Evolutionary conservation across 192 early-diverging fungal genomes (phyloP), one percentile per base, ranked within the genome.

Genomic region (Chytriomyces sp.): DNA sequence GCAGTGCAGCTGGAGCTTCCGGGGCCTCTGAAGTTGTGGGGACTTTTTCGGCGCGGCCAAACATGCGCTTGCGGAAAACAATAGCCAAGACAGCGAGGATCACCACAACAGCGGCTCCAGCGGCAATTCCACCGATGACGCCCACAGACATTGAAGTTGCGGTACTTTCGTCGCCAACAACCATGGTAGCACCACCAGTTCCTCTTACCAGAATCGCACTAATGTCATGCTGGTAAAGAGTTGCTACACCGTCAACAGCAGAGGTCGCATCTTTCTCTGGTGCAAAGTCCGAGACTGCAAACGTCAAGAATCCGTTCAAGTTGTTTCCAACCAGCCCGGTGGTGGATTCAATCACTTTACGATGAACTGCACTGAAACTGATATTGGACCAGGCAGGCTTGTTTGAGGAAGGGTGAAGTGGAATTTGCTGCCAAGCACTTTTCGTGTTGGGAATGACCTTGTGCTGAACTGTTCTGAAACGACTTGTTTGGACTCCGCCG

Each of bases 341-440:
- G 43, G 9, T 23, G 9, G 49, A 24, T 5, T 9, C 20, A 13
- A 68, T 16, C 44, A 11, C 46, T 50, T 69, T 53, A 3, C 9
- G 20, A 11, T 63, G 48, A 1, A 59, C 26, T 1, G 49, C 76
- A 6, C 67, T 23, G 47, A 77, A 77, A 0, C 57, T 62, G 5
- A 77, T 23, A 5, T 61, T 69, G 16, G 76, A 67, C 76, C 76
- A 77, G 11, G 66, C 2, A 2, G 76, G 76, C 16, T 57, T 57
- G 53, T 20, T 20, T 13, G 20, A 50, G 76, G 24, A 18, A 18
- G 16, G 9, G 26, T 70, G n/a, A 13, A 77, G 45, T 10, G 48
- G 7, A 11, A 66, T 26, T 45, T 69, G 26, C 13, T 10, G 45
- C 76, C 76, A 77, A 0, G 59, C 76, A 11, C 57, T 45, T 7